Conservation (phyloP, 306 rosid species). For the Corylus heterophylla region DNA sequence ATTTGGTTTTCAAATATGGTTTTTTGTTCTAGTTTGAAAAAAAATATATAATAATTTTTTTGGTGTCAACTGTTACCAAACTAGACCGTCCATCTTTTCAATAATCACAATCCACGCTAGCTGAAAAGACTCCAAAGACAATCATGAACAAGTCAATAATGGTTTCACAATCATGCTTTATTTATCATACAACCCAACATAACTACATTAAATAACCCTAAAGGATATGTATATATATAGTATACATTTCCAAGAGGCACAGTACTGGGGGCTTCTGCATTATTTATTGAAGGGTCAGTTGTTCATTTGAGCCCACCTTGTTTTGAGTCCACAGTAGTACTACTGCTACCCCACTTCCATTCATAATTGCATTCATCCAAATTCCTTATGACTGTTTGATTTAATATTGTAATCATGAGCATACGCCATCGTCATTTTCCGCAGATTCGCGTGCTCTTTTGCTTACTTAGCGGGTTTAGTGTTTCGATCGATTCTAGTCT, state of each 20-base stretch:
- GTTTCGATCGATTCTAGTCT: neutral
- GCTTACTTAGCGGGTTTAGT: neutral
- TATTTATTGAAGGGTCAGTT: slow-evolving; percentile 29
- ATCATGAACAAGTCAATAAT: slow-evolving; percentile 3
- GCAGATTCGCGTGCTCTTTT: neutral
- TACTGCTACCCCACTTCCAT: slow-evolving; percentile 12
- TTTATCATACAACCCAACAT: too few relatives aligned
- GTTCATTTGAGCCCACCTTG: slow-evolving; percentile 34
- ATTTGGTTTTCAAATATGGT: too few relatives aligned
- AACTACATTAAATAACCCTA: slow-evolving; percentile 12
- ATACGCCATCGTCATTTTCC: neutral
- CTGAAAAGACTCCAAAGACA: neutral
- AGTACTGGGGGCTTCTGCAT: slow-evolving; percentile 12
- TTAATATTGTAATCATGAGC: neutral
- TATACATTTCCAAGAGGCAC: slow-evolving; percentile 8
- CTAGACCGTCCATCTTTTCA: neutral
- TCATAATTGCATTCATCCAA: slow-evolving; percentile 20
- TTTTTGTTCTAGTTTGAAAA: too few relatives aligned
- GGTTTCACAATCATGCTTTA: neutral
- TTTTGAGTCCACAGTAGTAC: slow-evolving; percentile 14
- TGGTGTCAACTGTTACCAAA: too few relatives aligned
- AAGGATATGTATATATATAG: neutral
- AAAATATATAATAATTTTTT: too few relatives aligned
- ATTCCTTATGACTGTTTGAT: too few relatives aligned
- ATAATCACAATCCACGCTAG: neutral